Evolutionary conservation across 768 basidiomycete species (phyloP), one percentile per base, ranked within the genome.

Genomic region (Lentinula sp.): DNA sequence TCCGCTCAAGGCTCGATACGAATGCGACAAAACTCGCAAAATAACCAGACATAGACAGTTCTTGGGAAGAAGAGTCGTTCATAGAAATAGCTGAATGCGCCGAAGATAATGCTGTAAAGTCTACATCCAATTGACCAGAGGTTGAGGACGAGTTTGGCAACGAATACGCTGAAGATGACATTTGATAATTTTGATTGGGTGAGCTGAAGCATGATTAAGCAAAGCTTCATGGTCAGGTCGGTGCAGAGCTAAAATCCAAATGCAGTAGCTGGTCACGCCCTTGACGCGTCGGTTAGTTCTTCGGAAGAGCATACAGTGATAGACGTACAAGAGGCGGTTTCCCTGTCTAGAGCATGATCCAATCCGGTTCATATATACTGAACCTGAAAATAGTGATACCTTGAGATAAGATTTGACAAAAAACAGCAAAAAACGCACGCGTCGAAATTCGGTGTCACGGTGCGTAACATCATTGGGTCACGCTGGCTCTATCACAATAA

Each of bases 11-110:
- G 4, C 59, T 36, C 12, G 62, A 18, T 9, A 63, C 45, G 7
- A 63, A 59, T 10, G 59, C 42, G 37, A 63, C 54, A 33, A 63
- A 63, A 9, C 58, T 54, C 3, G 62, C 58, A 6, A 63, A 35
- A 13, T 60, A 59, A n/a, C 49, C 62, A 16, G 15, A 36, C 4
- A 10, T 9, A 4, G 12, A 33, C n/a, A n/a, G 16, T 15, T 18
- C 50, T 5, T 13, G 35, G 12, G 13, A 36, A 8, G 35, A n/a
- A 2, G 33, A 36, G 20, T 36, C 35, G 5, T 9, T 15, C 16
- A 52, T 13, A n/a, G 50, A 33, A 18, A 52, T 4, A 18, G 4
- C 16, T 18, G 33, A 9, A 6, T 16, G 28, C 6, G 35, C n/a
- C 50, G 50, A 52, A 13, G 16, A 6, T 16, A 36, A 7, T 3